phyloP scores from a whole-genome alignment of 2,329 filamentous ascomycete genomes.

The Sarocladium strictum region DNA sequence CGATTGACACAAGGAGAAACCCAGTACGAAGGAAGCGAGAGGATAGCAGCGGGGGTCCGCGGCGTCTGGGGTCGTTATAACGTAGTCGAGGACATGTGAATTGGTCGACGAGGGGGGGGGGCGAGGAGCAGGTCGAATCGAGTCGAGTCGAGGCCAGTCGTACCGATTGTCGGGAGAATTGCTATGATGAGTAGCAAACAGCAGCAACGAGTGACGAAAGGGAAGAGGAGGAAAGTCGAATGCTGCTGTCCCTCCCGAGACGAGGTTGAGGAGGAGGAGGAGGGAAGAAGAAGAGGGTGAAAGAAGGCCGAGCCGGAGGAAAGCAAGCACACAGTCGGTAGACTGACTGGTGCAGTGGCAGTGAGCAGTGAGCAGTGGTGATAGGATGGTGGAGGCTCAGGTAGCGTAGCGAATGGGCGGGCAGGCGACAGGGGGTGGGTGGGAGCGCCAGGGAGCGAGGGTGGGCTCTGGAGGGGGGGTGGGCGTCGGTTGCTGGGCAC shows the following conservation, averaged over 20 bases:
- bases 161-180: neutral
- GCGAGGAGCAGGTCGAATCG: neutral
- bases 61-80: conserved; percentile 21
- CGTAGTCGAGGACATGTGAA: conserved; percentile 27
- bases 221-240: conserved; percentile 3
- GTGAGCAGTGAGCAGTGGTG: too few relatives aligned
- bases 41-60: conserved; percentile 12
- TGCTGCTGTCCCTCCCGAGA: conserved; percentile 8
- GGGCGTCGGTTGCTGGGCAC: conserved; percentile 7
- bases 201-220: neutral
- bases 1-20: neutral
- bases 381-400: conserved; percentile 3
- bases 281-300: conserved; percentile 8
- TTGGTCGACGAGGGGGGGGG: conserved; percentile 7
- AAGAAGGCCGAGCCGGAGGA: conserved; percentile 11
- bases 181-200: neutral
- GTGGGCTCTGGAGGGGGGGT: conserved; percentile 1
- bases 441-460: neutral
- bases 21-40: neutral
- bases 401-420: conserved; percentile 2
- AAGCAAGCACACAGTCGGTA: conserved; percentile 1
- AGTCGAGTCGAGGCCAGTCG: neutral
- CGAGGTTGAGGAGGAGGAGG: conserved; percentile 9
- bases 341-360: conserved; percentile 7
- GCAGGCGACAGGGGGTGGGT: neutral